Conservation (phyloP, 2,329 filamentous ascomycete genomes). For the Talaromyces albobiverticillius region DNA sequence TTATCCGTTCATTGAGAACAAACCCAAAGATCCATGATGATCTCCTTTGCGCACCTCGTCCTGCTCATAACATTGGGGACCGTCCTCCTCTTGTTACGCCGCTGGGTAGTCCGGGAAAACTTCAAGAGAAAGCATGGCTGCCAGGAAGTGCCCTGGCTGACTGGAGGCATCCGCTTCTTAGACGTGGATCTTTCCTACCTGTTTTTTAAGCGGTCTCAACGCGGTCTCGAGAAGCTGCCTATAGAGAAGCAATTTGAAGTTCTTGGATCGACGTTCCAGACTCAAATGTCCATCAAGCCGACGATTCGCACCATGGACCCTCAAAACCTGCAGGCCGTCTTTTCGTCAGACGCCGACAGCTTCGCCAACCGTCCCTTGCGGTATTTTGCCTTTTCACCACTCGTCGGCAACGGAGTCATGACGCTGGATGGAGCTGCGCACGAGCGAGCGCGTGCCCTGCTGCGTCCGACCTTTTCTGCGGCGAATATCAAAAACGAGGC, state of each 20-base stretch:
- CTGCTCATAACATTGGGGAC: not conserved
- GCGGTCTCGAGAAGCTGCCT: conserved; percentile 6
- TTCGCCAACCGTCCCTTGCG: conserved; percentile 51
- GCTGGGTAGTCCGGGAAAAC: not conserved
- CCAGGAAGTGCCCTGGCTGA: conserved; percentile 5
- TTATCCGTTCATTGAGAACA: no score
- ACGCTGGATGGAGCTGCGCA: conserved; percentile 51
- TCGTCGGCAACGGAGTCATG: conserved; percentile 48
- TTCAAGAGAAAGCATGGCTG: conserved; percentile 8
- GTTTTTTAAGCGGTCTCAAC: not conserved
- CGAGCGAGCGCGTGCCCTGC: conserved; percentile 68
- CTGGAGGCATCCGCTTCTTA: not conserved
- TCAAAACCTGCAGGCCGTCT: conserved; percentile 75
- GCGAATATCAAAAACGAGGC: conserved; percentile 56
- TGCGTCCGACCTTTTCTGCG: conserved; percentile 82
- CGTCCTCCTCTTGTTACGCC: not conserved
- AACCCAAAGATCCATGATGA: no score
- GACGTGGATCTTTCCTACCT: conserved; percentile 3
- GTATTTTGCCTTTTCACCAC: conserved; percentile 59
- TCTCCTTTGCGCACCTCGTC: not conserved
- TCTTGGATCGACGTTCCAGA: conserved; percentile 11
- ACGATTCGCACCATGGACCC: conserved; percentile 50
- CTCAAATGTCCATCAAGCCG: conserved; percentile 10
- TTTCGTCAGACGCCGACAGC: conserved; percentile 78
- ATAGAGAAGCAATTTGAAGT: conserved; percentile 8